Base-by-base conservation (phyloP, 2,329 filamentous ascomycete genomes). In the Epichloe scottii region DNA sequence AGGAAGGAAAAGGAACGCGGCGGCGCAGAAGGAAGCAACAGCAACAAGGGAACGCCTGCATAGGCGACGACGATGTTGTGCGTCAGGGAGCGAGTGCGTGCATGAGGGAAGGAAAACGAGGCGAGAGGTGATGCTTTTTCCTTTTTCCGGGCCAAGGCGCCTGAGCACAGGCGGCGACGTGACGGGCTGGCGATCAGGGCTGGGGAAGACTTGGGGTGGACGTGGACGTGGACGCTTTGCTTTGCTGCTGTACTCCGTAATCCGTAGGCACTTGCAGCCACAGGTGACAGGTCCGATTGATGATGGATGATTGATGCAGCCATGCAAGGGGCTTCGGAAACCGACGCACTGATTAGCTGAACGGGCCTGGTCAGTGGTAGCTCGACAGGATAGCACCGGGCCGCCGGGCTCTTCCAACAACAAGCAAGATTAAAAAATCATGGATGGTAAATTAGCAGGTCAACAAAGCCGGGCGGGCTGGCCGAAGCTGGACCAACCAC, bases 1-100 rank as follows among this genome's bases (percentile, higher is more conserved):
- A 37, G n/a, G 47, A 51, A 45, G 43, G 40, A 38, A 48, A 48
- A 49, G 19, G 44, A 47, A 40, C 17, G 44, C 26, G 7, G 38
- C n/a, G 48, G 34, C 39, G 33, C 39, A 35, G 40, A 23, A 44
- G 19, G 35, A 43, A 48, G 21, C 10, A 37, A 43, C 14, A 26
- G n/a, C 33, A 34, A 40, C 17, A 53, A 46, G 26, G 19, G 43
- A 54, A 19, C n/a, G n/a, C n/a, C 17, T 42, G 37, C 30, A 10
- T 19, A 40, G 38, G 21, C 23, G 35, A 46, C 8, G 35, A 46
- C 23, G 46, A 42, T 26, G 2, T 21, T 33, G 43, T 23, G 49
- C 41, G 49, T 37, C 47, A 41, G 12, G 47, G 38, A 49, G 46
- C 30, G 30, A 30, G 8, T n/a, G 46, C 14, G 40, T 48, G 19